Evolutionary conservation across 169 alveolate genomes (phyloP), one percentile per base, ranked within the genome.

Genomic region (Eimeria falciformis): DNA sequence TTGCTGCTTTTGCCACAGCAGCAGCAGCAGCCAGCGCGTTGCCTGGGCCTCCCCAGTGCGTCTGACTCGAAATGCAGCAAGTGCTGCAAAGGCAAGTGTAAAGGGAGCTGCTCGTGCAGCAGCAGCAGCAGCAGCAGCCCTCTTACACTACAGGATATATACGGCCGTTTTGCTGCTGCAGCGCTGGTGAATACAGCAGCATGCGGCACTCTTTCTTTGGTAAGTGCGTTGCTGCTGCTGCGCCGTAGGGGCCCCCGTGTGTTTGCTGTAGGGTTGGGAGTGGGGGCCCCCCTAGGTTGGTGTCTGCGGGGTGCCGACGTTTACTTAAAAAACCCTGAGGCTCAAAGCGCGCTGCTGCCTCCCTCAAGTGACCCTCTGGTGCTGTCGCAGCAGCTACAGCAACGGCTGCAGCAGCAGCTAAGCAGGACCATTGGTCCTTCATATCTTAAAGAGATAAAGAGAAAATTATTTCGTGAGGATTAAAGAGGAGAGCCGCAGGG

Each of bases 91-190:
- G n/a, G n/a, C n/a, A n/a, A n/a, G n/a, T n/a, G n/a, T n/a, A n/a
- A n/a, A n/a, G n/a, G n/a, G n/a, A n/a, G n/a, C n/a, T n/a, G n/a
- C n/a, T n/a, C n/a, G n/a, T n/a, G n/a, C n/a, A 50, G 14, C 14
- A 11, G 62, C 62, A 50, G 62, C 62, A 50, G 62, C 62, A 11
- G 62, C 62, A 50, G 14, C 62, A 50, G 62, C 62, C 7, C 7
- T 7, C 14, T 50, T 7, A 11, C 62, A 50, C 62, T 50, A 14
- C 7, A 50, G 62, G 62, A 50, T 50, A 50, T 50, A 7, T 50
- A 50, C 62, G 62, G 62, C 62, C 62, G 62, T 14, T 50, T 50
- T 50, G 62, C 62, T 50, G 62, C 62, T 7, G 62, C 62, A 50
- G 62, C 62, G 14, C 62, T 50, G 14, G 62, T 50, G 14, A 50